Evolutionary conservation across 805 yeast genomes (phyloP).

Genomic region (Helenozyma baotianmanensis): DNA sequence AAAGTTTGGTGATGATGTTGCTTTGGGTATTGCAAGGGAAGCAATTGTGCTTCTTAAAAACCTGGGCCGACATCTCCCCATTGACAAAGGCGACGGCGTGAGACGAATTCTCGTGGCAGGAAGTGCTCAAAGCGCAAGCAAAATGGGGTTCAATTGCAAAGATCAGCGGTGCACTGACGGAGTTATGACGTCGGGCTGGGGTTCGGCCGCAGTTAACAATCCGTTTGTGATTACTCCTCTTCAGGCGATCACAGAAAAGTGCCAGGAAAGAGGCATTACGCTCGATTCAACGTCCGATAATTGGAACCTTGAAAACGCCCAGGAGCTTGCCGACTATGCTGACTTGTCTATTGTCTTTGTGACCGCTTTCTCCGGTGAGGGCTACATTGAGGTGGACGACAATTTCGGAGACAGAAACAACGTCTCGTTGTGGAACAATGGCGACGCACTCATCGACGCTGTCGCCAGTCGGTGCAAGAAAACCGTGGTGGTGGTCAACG

Average conservation of each 20-base stretch:
- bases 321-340: conserved; percentile 43
- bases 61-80: conserved; percentile 48
- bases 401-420: conserved; percentile 58
- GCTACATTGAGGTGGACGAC: conserved; percentile 52
- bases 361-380: conserved; percentile 55
- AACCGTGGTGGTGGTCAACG: conserved; percentile 54
- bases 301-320: conserved; percentile 42
- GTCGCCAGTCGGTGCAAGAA: conserved; percentile 48
- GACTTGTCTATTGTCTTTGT: conserved; percentile 55
- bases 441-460: conserved; percentile 47
- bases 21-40: conserved; percentile 52
- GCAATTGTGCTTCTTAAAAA: conserved; percentile 55
- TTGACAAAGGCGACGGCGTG: conserved; percentile 38
- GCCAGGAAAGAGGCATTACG: conserved; percentile 41
- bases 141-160: conserved; percentile 49
- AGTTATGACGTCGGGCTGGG: conserved; percentile 58
- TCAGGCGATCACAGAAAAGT: conserved; percentile 49
- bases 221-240: conserved; percentile 56
- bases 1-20: conserved; percentile 43
- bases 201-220: conserved; percentile 55
- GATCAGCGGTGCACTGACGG: conserved; percentile 54
- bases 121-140: conserved; percentile 46
- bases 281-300: conserved; percentile 43
- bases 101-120: conserved; percentile 47
- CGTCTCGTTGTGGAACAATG: conserved; percentile 52